A percentile compares a stretch with the other conserved stretches of the same genome.
Evolutionary conservation across 129 eudicot genomes (phyloP).

Genomic region (Centaurea solstitialis): DNA sequence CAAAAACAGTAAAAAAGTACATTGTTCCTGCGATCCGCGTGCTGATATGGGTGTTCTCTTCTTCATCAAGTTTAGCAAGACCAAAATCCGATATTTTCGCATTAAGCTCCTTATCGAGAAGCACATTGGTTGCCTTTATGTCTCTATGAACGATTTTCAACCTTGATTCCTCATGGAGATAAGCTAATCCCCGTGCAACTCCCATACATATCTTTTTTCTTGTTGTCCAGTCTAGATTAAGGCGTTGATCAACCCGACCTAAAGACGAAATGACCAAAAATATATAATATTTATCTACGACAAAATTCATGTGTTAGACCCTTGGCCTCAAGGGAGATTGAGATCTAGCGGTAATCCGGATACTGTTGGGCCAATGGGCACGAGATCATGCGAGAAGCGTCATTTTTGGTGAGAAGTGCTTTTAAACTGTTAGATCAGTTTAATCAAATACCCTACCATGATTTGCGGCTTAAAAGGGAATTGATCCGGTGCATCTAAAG

Average conservation of each 20-base stretch:
- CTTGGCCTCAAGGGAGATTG: background rate
- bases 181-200: constrained; percentile 39
- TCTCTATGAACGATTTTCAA: constrained; percentile 47
- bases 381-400: no score
- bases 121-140: constrained; percentile 45
- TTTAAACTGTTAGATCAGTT: no score
- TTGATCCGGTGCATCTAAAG: no score
- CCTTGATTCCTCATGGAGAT: constrained; percentile 44
- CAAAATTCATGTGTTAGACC: background rate
- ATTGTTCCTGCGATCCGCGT: constrained; percentile 46
- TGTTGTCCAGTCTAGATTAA: constrained; percentile 35
- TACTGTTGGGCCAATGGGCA: background rate
- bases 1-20: background rate
- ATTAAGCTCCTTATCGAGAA: constrained; percentile 50
- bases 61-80: constrained; percentile 48
- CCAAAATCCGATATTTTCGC: constrained; percentile 48
- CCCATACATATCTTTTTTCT: constrained; percentile 43
- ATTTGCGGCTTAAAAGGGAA: no score
- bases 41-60: constrained; percentile 47
- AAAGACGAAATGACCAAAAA: background rate
- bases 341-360: background rate
- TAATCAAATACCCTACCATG: no score
- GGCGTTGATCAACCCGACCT: constrained; percentile 32
- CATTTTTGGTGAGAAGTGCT: no score
- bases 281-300: background rate